Evolutionary conservation across 192 early-diverging fungal species (phyloP).

Genomic region (Coemansia umbellata): DNA sequence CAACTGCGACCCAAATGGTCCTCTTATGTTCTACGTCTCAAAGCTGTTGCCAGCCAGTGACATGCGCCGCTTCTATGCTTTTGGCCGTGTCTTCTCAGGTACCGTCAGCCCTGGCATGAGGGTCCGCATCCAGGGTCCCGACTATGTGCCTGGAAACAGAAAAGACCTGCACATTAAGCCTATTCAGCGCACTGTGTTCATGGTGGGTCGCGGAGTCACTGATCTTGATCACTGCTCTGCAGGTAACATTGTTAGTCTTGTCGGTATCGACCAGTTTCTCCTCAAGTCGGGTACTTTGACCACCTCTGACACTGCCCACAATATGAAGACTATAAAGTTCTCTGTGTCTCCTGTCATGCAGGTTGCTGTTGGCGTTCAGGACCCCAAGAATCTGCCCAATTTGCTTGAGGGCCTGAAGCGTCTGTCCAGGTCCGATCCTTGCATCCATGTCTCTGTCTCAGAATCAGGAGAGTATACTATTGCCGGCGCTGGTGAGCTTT

Average conservation of each 20-base stretch:
- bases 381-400: conserved; percentile 98
- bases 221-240: conserved; percentile 97
- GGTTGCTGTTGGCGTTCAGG: conserved; percentile 95
- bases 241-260: conserved; percentile 98
- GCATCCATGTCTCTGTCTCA: conserved; percentile 83
- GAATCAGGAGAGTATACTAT: conserved; percentile 97
- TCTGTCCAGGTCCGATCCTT: conserved; percentile 98
- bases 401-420: conserved; percentile 99
- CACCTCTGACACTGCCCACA: conserved; percentile 91
- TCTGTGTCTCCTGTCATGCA: conserved; percentile 98
- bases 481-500: conserved; percentile 98
- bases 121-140: conserved; percentile 98
- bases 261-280: conserved; percentile 99
- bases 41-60: conserved; percentile 99
- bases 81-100: conserved; percentile 99
- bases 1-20: conserved; percentile 87
- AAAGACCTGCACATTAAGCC: conserved; percentile 90
- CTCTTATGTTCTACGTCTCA: conserved; percentile 98
- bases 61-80: conserved; percentile 99
- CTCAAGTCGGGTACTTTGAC: conserved; percentile 99
- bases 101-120: conserved; percentile 94
- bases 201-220: conserved; percentile 99
- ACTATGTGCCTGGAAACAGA: conserved; percentile 88
- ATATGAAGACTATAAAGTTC: conserved; percentile 99
- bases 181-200: conserved; percentile 97